Evolutionary conservation across 306 rosid species (phyloP), one percentile per base, ranked within the genome.

Genomic region (Cicer cuneatum): DNA sequence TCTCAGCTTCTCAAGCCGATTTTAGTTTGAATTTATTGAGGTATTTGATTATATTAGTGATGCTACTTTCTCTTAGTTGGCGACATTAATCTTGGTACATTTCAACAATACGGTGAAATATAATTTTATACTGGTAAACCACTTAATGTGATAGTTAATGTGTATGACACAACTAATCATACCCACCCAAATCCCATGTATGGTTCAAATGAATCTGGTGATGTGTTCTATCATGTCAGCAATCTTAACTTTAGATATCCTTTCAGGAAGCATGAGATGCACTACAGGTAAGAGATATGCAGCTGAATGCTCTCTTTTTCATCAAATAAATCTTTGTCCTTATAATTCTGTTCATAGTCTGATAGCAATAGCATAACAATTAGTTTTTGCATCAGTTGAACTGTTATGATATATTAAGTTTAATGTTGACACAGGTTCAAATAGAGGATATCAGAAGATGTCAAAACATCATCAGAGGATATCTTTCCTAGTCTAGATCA

Each of bases 221-320:
- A 86, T 81, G 89, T 82, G 38, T 78, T 89, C 82, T 81, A 71
- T 84, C 95, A 79, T 52, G 64, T 82, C 66, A 92, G 97, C 83
- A 38, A 80, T 78, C 92, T 94, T 40, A 94, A 84, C 83, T 94
- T 94, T 56, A 97, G 99, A 69, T 97, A 92, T 84, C 99, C 99
- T 42, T 75, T 90, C 48, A 84, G 99, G 82, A 94, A 86, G 87
- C 99, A 94, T 79, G 97, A 90, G 87, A 94, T 94, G 99, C 95
- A 66, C 73, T 94, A 97, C 97, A 86, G 99, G 98, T 92, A 83
- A 80, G 40, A 10, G 54, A 13, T 12, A 39, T 65, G 57, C 60
- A 35, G 66, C 63, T 11, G 43, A 63, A 42, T 5, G 37, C 37
- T 77, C 4, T 4, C 11, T 5, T 37, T 10, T 46, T 6, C 10